Base-by-base conservation (phyloP, 1,284 basidiomycete genomes). In the Malassezia cuniculi region DNA sequence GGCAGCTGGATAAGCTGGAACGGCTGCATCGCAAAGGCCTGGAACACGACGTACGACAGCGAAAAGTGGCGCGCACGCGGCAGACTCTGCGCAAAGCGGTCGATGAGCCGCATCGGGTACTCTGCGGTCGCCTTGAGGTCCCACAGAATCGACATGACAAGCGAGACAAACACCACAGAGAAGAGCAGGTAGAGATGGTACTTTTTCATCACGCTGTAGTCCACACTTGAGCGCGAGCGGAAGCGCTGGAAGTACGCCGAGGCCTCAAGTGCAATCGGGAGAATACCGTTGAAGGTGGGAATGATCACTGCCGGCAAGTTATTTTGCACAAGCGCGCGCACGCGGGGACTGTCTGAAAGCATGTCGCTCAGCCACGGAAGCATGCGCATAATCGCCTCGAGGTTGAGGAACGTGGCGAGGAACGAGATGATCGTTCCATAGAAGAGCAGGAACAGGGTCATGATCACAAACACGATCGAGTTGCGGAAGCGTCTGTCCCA, bases 121-220 rank as follows among this genome's bases (percentile, higher is more conserved):
- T 57, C 49, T 8, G 58, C 53, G 10, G 67, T 44, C 32, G 66
- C 65, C 12, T 54, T 41, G 11, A 57, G 46, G 32, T 84, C 81
- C 78, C 81, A 84, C 59, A 87, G 87, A 0, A 86, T 87, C 33
- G 79, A 81, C 0, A 85, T 83, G 31, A 90, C 72, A 9, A 95
- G 75, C 71, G 94, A 94, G 52, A 94, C 85, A 69, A 95, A 93
- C 21, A 97, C 80, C 29, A 94, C 89, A 52, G 89, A 89, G 67
- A 87, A 74, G 43, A 97, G 75, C 0, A 97, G 75, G 72, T 94
- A 94, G 30, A 97, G 73, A 60, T 93, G 50, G 35, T 42, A 31
- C 39, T 94, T 95, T 57, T 82, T 84, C 64, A 95, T 69, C 28
- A 95, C 70, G 0, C 85, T 87, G 61, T 86, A 89, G 63, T 97